These are phyloP conservation scores for Carex pumila DNA, from an alignment of 176 grass and related monocot genomes.

Conservation along the genomic window DNA sequence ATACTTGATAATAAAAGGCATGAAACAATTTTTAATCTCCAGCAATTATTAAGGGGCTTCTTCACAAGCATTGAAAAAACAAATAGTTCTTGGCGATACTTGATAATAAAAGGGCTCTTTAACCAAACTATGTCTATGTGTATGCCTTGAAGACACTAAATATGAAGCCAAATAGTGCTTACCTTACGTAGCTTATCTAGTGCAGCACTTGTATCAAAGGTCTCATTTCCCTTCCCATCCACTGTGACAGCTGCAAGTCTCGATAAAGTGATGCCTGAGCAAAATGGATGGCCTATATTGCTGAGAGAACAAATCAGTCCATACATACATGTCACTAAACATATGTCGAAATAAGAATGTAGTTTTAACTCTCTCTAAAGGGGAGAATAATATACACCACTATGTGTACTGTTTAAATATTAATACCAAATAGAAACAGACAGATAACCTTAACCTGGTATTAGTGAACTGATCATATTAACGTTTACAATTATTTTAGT, in stretches of 20 bases:
- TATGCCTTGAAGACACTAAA: neutral
- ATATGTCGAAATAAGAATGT: neutral
- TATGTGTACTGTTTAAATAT: neutral
- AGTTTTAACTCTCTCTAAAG: neutral
- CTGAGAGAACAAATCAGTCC: conserved; percentile 28
- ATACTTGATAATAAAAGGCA: neutral
- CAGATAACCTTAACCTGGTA: neutral
- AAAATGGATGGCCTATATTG: conserved; percentile 87
- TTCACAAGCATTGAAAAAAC: neutral
- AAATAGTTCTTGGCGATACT: neutral
- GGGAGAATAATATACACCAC: neutral
- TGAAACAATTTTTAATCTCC: neutral
- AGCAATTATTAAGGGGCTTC: neutral
- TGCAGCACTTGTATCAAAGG: conserved; percentile 96
- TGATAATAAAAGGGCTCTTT: neutral
- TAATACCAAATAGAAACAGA: neutral
- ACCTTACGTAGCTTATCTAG: conserved; percentile 96
- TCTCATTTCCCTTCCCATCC: conserved; percentile 92
- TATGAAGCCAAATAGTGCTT: conserved; percentile 9
- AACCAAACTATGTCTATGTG: neutral
- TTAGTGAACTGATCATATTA: neutral
- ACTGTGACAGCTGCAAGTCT: conserved; percentile 89
- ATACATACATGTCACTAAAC: neutral
- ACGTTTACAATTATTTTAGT: neutral
- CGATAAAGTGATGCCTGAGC: conserved; percentile 78